Base-by-base conservation (phyloP, 805 yeast genomes). In the Hanseniaspora nectarophila region DNA sequence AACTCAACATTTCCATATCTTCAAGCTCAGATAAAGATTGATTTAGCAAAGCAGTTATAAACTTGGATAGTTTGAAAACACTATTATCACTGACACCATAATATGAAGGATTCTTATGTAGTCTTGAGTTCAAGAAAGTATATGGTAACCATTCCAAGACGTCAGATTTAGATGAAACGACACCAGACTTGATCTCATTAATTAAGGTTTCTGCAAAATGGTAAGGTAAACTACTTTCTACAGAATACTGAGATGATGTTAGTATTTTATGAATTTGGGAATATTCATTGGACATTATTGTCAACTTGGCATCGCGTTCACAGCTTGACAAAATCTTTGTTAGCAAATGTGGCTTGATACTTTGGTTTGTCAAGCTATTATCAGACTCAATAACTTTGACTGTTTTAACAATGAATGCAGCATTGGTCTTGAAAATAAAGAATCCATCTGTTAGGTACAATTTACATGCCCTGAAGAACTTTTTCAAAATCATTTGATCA, bases 71-170 rank as follows among this genome's bases (percentile, higher is more conserved):
- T 0, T 94, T 95, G 29, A 74, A 65, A 42, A 78, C 78, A 1
- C 84, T 68, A 2, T 73, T 70, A 55, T 81, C 85, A 38, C 70
- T 70, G 7, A 86, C 75, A n/a, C 88, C 95, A 61, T 92, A 92
- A 62, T 76, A 92, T 54, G 92, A 79, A 3, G 98, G 97, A 63
- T 92, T 92, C 33, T 76, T 73, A 53, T 79, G 82, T 20, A 92
- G 63, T 47, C 97, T 72, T 56, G 94, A 72, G 66, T 86, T 92
- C 60, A 89, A 84, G 58, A 80, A 84, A 0, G 95, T 75, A 62
- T 76, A 85, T 0, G 96, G 84, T 32, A 92, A 61, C 94, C 95
- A 87, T 60, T 90, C 96, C 54, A 92, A 77, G 59, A 95, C 85
- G 58, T 84, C 92, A 59, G 89, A 96, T 61, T 84, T 78, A 7